Conservation (phyloP, 2,329 filamentous ascomycete genomes). For the Ascochyta fabae region DNA sequence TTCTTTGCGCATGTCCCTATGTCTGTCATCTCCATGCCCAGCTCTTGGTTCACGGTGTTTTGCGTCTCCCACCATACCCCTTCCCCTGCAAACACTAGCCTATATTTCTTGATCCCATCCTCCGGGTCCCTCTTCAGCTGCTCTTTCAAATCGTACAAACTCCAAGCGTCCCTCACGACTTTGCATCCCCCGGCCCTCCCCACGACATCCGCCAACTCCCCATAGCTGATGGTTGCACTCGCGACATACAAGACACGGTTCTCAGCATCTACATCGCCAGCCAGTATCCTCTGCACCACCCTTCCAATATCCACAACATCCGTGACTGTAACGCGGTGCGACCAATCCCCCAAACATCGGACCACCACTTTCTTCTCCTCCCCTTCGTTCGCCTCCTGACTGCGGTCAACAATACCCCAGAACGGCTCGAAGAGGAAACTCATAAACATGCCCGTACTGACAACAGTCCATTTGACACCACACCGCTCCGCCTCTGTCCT, state of each 20-base stretch:
- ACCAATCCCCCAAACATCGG: slow-evolving; percentile 66
- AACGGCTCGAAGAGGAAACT: slow-evolving; percentile 69
- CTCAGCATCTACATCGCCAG: slow-evolving; percentile 40
- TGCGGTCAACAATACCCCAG: slow-evolving; percentile 67
- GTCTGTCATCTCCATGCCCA: slow-evolving; percentile 55
- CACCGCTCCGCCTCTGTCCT: slow-evolving; percentile 26
- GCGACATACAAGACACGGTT: slow-evolving; percentile 62
- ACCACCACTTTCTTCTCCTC: slow-evolving; percentile 43
- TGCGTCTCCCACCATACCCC: slow-evolving; percentile 66
- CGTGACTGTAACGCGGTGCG: slow-evolving; percentile 68
- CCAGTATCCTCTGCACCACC: slow-evolving; percentile 63
- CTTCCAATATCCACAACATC: slow-evolving; percentile 68
- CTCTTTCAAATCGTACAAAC: slow-evolving; percentile 51
- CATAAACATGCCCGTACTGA: slow-evolving; percentile 74
- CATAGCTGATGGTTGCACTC: slow-evolving; percentile 69
- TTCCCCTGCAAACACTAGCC: slow-evolving; percentile 65
- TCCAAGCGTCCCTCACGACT: slow-evolving; percentile 61
- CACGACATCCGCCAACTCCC: slow-evolving; percentile 60
- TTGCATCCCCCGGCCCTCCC: slow-evolving; percentile 51
- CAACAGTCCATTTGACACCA: slow-evolving; percentile 65
- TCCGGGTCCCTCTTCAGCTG: slow-evolving; percentile 57
- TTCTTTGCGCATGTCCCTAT: slow-evolving; percentile 50
- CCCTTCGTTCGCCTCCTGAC: slow-evolving; percentile 1
- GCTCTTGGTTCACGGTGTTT: slow-evolving; percentile 60
- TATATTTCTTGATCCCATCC: slow-evolving; percentile 64